phyloP scores from a whole-genome alignment of 257 asterid genomes.

The Ajuga chamaepitys region DNA sequence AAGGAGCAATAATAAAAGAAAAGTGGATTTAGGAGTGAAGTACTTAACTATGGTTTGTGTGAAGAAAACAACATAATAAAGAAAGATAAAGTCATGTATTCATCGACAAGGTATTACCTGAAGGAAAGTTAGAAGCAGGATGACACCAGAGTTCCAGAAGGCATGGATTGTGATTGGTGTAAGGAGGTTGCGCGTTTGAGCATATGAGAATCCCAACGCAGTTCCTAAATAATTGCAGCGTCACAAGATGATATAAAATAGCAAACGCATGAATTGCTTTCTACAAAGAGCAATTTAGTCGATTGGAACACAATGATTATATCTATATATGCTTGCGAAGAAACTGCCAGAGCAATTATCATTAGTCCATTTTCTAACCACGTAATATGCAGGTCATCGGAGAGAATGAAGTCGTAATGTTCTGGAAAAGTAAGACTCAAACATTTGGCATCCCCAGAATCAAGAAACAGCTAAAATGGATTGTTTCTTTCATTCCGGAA shows the following conservation, averaged over 20 bases:
- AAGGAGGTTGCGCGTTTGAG: conserved; percentile 89
- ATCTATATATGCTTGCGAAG: too few relatives aligned
- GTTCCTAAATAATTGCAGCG: conserved; percentile 36
- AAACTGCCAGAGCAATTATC: background rate
- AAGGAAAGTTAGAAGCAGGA: conserved; percentile 81
- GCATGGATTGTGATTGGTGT: conserved; percentile 87
- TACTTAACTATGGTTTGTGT: background rate
- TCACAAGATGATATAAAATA: background rate
- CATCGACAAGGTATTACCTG: conserved; percentile 43
- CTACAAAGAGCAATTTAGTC: background rate
- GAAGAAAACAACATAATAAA: background rate
- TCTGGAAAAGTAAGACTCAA: too few relatives aligned
- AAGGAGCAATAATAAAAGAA: too few relatives aligned
- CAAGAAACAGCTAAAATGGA: too few relatives aligned
- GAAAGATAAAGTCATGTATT: background rate
- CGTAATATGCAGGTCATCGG: too few relatives aligned
- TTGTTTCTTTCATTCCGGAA: too few relatives aligned
- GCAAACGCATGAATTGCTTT: background rate
- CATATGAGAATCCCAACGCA: conserved; percentile 79
- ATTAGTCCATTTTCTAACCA: background rate
- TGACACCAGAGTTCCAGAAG: conserved; percentile 90
- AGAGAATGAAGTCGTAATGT: too few relatives aligned
- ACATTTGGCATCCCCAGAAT: too few relatives aligned
- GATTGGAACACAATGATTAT: background rate
- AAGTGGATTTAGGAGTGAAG: too few relatives aligned